These are phyloP conservation scores for Pseudoturritis turrita DNA, from an alignment of 345 rosid species.

Conservation along the genomic window DNA sequence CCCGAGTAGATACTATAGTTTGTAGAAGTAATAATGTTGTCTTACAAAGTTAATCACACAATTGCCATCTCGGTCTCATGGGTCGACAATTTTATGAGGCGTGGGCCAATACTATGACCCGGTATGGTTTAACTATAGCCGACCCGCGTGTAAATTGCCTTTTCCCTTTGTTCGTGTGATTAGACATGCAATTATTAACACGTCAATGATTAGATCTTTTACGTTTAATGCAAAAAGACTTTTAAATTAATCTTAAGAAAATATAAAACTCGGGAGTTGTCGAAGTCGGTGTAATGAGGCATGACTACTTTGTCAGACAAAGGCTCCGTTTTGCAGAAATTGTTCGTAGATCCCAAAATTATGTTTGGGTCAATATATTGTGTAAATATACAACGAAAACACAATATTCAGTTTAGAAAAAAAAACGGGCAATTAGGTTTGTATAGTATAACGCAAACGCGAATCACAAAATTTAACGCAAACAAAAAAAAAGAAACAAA, in stretches of 20 bases:
- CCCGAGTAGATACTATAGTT: not conserved
- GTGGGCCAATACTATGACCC: slow-evolving; percentile 20
- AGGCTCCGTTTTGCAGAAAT: not conserved
- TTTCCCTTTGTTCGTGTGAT: slow-evolving; percentile 23
- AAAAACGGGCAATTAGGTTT: not conserved
- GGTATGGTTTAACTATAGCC: not conserved
- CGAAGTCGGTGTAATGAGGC: slow-evolving; percentile 12
- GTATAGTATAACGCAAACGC: not conserved
- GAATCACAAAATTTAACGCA: not conserved
- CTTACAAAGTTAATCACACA: not conserved
- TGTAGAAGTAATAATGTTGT: slow-evolving; percentile 11
- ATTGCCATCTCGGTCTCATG: slow-evolving; percentile 1
- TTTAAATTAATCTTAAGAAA: not conserved
- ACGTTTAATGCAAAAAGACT: not conserved
- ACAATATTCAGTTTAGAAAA: not conserved
- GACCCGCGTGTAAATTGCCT: slow-evolving; percentile 19
- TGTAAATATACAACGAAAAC: not conserved
- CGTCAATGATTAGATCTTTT: not conserved
- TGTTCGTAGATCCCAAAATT: slow-evolving; percentile 14
- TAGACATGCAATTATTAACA: slow-evolving; percentile 16
- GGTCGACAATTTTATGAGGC: slow-evolving; percentile 15
- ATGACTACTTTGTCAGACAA: slow-evolving; percentile 20
- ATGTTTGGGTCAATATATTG: not conserved
- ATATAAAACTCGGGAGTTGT: not conserved
- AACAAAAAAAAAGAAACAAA: not conserved